Evolutionary conservation across 1,284 basidiomycete genomes (phyloP).

Genomic region (Coniferiporia weirii): DNA sequence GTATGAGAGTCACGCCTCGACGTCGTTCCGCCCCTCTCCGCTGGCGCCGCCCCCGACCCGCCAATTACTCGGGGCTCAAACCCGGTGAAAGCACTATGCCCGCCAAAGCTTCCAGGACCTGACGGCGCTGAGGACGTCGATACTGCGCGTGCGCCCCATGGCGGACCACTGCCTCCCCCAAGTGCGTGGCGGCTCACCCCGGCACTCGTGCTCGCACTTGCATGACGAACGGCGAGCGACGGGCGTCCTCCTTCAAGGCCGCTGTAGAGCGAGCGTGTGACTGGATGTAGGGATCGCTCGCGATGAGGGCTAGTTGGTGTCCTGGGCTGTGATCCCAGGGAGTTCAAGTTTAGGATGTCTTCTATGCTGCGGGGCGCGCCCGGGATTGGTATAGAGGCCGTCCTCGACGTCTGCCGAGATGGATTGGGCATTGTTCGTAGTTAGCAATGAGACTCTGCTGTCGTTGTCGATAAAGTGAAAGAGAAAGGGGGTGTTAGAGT

Average conservation of each 20-base stretch:
- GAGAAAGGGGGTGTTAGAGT: background rate
- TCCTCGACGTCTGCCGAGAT: constrained; percentile 13
- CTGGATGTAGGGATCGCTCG: constrained; percentile 5
- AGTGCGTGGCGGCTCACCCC: constrained; percentile 7
- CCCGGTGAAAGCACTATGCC: constrained; percentile 1
- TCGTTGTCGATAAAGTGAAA: background rate
- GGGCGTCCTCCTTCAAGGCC: constrained; percentile 11
- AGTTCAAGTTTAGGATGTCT: constrained; percentile 17
- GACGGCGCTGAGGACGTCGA: constrained; percentile 12
- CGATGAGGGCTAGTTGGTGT: background rate
- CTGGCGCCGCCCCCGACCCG: background rate
- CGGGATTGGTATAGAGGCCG: constrained; percentile 17
- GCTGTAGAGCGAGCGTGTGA: constrained; percentile 10
- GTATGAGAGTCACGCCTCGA: constrained; percentile 6
- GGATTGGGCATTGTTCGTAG: constrained; percentile 12
- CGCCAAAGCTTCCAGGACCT: constrained; percentile 4
- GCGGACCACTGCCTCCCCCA: constrained; percentile 16
- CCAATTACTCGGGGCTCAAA: constrained; percentile 18
- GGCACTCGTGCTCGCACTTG: constrained; percentile 7
- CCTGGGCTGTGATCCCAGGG: constrained; percentile 6
- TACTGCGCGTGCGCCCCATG: constrained; percentile 8
- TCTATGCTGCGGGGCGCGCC: constrained; percentile 16
- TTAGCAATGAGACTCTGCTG: background rate
- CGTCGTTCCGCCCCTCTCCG: background rate
- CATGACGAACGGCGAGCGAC: background rate